phyloP scores from a whole-genome alignment of 2,329 filamentous ascomycete genomes.

The Botrytis fabae region DNA sequence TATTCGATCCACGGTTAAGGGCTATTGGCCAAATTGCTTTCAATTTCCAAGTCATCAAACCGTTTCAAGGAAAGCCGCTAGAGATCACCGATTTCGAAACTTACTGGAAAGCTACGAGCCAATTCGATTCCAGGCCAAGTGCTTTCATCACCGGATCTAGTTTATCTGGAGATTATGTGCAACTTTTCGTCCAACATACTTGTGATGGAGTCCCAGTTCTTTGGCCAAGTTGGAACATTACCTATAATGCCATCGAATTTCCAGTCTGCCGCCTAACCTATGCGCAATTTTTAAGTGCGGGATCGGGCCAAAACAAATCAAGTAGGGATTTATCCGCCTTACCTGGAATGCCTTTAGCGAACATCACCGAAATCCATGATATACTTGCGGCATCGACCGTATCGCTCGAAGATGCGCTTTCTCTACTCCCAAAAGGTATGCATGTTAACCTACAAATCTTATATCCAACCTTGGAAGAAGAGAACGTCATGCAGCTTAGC shows the following conservation, averaged over 20 bases:
- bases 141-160: conserved; percentile 93
- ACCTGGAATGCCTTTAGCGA: conserved; percentile 50
- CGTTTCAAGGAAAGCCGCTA: conserved; percentile 85
- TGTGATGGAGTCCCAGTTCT: conserved; percentile 83
- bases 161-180: conserved; percentile 90
- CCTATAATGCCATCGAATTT: conserved; percentile 74
- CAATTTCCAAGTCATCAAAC: conserved; percentile 93
- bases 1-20: conserved; percentile 88
- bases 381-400: conserved; percentile 74
- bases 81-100: conserved; percentile 98
- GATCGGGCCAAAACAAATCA: conserved; percentile 36
- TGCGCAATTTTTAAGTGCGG: conserved; percentile 62
- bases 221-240: conserved; percentile 81
- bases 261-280: conserved; percentile 78
- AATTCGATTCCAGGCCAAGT: conserved; percentile 80
- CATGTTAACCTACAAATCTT: conserved; percentile 91
- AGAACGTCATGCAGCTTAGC: conserved; percentile 66
- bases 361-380: conserved; percentile 67
- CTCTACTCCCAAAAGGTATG: conserved; percentile 72
- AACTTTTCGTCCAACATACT: conserved; percentile 88
- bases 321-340: conserved; percentile 47
- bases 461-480: conserved; percentile 77
- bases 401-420: conserved; percentile 75
- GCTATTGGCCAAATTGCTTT: conserved; percentile 94
- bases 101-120: conserved; percentile 98